phyloP scores from a whole-genome alignment of 306 rosid species.

The Quillaja saponaria region DNA sequence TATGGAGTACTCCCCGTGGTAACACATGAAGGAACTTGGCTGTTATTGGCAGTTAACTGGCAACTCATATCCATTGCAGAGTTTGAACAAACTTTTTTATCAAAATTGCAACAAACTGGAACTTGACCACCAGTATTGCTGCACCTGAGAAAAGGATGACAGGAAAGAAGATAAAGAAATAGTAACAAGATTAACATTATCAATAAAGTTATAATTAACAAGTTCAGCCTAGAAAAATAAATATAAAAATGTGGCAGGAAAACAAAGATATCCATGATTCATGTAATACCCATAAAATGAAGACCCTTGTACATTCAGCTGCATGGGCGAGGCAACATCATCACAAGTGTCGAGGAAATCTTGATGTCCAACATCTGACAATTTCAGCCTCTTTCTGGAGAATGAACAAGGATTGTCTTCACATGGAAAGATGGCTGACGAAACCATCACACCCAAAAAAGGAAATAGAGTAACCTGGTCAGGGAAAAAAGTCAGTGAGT shows the following conservation, averaged over 20 bases:
- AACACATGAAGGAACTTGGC: constrained; percentile 43
- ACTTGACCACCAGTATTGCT: constrained; percentile 36
- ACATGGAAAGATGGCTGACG: constrained; percentile 27
- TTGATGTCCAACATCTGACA: constrained; percentile 30
- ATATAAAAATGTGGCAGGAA: background rate
- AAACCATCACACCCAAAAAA: constrained; percentile 32
- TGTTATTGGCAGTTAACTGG: constrained; percentile 51
- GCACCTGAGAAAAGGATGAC: constrained; percentile 28
- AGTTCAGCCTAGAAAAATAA: constrained; percentile 11
- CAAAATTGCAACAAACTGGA: constrained; percentile 41
- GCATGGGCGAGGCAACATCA: constrained; percentile 29
- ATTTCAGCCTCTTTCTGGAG: constrained; percentile 36
- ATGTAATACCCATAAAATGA: constrained; percentile 26
- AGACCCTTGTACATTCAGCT: constrained; percentile 30
- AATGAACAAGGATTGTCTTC: constrained; percentile 19
- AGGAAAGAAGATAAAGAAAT: background rate
- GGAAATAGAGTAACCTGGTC: too few species aligned
- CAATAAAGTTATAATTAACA: background rate
- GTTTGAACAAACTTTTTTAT: constrained; percentile 42
- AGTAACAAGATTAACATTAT: constrained; percentile 2
- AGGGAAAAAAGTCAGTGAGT: too few species aligned
- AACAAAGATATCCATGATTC: background rate
- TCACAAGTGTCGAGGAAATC: constrained; percentile 24
- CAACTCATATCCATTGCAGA: constrained; percentile 63
- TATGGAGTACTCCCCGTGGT: constrained; percentile 42